phyloP scores from a whole-genome alignment of 1,284 basidiomycete genomes.

The Ceratobasidium sp. region DNA sequence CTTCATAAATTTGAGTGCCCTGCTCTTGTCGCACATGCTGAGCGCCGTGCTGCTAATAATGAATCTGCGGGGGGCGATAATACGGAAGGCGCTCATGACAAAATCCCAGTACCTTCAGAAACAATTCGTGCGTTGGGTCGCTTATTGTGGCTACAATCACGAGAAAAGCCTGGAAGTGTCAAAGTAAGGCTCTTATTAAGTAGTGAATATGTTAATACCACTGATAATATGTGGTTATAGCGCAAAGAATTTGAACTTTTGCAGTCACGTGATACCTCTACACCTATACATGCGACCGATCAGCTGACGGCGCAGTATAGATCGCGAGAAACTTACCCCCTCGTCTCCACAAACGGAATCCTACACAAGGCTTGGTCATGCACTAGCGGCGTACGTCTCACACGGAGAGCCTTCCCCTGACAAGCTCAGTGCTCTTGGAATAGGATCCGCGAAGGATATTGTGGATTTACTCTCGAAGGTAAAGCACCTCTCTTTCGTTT shows the following conservation, averaged over 20 bases:
- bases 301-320: constrained; percentile 50
- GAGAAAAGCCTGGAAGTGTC: constrained; percentile 62
- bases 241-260: constrained; percentile 71
- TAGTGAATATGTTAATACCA: constrained; percentile 1
- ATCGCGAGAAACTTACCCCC: constrained; percentile 62
- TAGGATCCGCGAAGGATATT: constrained; percentile 68
- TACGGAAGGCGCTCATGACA: constrained; percentile 41
- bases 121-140: constrained; percentile 80
- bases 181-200: constrained; percentile 64
- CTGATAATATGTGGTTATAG: constrained; percentile 55
- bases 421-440: constrained; percentile 66
- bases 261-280: constrained; percentile 71
- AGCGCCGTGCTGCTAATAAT: constrained; percentile 55
- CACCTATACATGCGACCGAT: constrained; percentile 41
- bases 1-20: constrained; percentile 80
- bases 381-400: constrained; percentile 63
- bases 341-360: constrained; percentile 59
- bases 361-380: constrained; percentile 74
- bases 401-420: constrained; percentile 66
- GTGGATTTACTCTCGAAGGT: constrained; percentile 78
- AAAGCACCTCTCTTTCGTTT: constrained; percentile 17
- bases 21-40: constrained; percentile 66
- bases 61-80: constrained; percentile 46
- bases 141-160: constrained; percentile 72
- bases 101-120: constrained; percentile 68